These are phyloP conservation scores for Pythium myriotylum DNA, from an alignment of 352 stramenopile species.

Conservation along the genomic window DNA sequence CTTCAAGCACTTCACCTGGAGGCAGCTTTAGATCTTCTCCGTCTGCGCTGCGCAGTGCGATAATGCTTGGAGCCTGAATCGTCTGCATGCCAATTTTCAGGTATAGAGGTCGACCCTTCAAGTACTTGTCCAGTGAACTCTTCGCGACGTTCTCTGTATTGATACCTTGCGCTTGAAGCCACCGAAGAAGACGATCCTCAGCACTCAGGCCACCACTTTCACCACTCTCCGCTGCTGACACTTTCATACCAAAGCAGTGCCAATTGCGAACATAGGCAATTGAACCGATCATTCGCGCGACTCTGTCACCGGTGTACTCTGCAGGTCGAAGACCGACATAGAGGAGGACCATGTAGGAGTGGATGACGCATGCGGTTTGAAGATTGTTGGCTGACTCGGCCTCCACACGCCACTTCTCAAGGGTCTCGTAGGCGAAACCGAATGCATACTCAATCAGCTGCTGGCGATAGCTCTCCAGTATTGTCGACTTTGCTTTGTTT, in stretches of 20 bases:
- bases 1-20: conserved; percentile 83
- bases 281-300: conserved; percentile 77
- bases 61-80: conserved; percentile 85
- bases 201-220: conserved; percentile 55
- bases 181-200: conserved; percentile 82
- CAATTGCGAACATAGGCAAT: conserved; percentile 90
- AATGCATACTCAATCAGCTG: conserved; percentile 63
- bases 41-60: conserved; percentile 52
- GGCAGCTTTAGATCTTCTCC: conserved; percentile 71
- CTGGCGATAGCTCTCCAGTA: conserved; percentile 57
- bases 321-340: conserved; percentile 68
- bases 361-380: conserved; percentile 82
- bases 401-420: conserved; percentile 81
- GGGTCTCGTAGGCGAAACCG: conserved; percentile 66
- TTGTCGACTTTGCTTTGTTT: conserved; percentile 38
- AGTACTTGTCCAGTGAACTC: conserved; percentile 84
- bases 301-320: conserved; percentile 69
- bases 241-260: conserved; percentile 90
- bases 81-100: conserved; percentile 89
- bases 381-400: conserved; percentile 75
- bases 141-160: conserved; percentile 85
- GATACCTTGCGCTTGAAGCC: conserved; percentile 89
- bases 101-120: conserved; percentile 83
- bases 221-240: conserved; percentile 52
- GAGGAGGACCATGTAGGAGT: conserved; percentile 78